Base-by-base conservation (phyloP, 768 basidiomycete genomes). In the Mycena galopus region DNA sequence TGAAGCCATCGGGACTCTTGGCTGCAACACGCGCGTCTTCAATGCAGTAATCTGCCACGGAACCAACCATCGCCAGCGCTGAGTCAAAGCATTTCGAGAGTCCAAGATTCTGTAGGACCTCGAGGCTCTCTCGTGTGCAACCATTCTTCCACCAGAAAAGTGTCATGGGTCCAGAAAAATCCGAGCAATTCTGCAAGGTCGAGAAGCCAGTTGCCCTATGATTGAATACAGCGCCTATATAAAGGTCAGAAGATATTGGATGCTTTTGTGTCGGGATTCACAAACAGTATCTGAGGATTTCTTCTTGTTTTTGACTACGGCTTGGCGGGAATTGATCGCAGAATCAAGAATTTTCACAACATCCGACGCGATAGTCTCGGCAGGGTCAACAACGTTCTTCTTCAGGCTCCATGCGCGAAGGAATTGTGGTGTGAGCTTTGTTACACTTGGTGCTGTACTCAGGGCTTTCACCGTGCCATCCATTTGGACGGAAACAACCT, bases 91-190 rank as follows among this genome's bases (percentile, higher is more conserved):
- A 65, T 16, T 65, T 65, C 11, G 65, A 65, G 7, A 57, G 42
- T 5, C 53, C 65, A 14, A 65, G 23, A 44, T 30, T 65, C 16
- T 65, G 53, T 9, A 65, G 53, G 23, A 57, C 65, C 9, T 65
- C 65, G 6, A 65, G 25, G 25, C 23, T 32, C 30, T 65, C 65
- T 2, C 30, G 25, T 2, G 65, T 39, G 1, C 16, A 7, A 8
- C 65, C 65, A 14, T 44, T 65, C 65, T 55, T 55, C 65, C 65
- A 57, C 65, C 65, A 56, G 37, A 55, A 65, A 9, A 65, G 37
- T 6, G 55, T 27, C 65, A 65, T 56, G 6, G 65, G 65, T 17
- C 51, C 65, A 1, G 65, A n/a, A 30, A 65, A 65, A 29, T 65
- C 65, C 4, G 23, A 30, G 25, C 51, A 37, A 17, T 27, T 39